Evolutionary conservation across 176 grass and related monocot species (phyloP).

Genomic region (Microstegium vimineum): DNA sequence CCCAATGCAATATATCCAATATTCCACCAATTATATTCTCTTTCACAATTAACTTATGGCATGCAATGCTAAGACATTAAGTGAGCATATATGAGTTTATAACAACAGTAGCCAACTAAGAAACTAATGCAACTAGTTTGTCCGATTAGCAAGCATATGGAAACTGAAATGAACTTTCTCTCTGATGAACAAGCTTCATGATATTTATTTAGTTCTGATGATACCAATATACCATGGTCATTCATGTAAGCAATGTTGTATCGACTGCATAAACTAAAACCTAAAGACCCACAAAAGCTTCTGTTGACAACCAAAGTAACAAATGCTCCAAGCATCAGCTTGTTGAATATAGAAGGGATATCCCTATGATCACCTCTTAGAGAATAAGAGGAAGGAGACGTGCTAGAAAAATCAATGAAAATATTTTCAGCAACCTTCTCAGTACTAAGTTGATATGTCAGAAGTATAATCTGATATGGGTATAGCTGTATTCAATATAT

Average conservation of each 20-base stretch:
- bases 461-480: not conserved
- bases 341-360: not conserved
- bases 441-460: not conserved
- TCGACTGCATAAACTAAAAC: not conserved
- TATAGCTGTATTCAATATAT: not conserved
- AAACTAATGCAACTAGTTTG: not conserved
- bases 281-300: not conserved
- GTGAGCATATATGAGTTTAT: not conserved
- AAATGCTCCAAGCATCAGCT: not conserved
- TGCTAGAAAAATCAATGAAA: constrained; percentile 5
- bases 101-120: not conserved
- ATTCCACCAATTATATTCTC: too few species aligned
- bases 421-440: not conserved
- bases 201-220: not conserved
- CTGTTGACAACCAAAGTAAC: not conserved
- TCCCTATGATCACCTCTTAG: not conserved
- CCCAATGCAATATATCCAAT: too few species aligned
- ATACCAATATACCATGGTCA: not conserved
- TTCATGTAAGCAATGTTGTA: not conserved
- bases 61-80: not conserved
- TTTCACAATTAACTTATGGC: not conserved
- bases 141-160: not conserved
- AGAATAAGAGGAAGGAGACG: not conserved
- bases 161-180: constrained; percentile 1
- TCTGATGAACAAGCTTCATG: not conserved